phyloP scores from a whole-genome alignment of 345 rosid genomes.

The Excoecaria agallocha region DNA sequence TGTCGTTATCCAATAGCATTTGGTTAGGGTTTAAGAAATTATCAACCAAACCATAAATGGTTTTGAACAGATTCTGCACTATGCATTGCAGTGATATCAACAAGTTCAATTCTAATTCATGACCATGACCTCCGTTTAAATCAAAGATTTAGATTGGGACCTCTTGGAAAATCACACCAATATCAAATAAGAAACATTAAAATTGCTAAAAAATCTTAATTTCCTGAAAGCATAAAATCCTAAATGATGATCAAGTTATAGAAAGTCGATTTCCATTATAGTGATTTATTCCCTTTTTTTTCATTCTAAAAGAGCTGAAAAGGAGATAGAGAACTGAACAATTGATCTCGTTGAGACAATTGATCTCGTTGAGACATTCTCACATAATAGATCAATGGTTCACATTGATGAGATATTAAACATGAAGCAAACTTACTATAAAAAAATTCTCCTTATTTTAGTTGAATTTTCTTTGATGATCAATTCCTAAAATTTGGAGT shows the following conservation, averaged over 20 bases:
- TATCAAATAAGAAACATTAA: too few relatives aligned
- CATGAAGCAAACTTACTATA: not conserved
- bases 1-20: slow-evolving; percentile 30
- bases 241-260: not conserved
- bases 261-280: too few relatives aligned
- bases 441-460: not conserved
- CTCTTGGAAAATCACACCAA: not conserved
- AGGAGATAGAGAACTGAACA: too few relatives aligned
- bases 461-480: not conserved
- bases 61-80: too few relatives aligned
- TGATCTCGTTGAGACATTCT: not conserved
- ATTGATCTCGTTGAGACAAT: too few relatives aligned
- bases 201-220: not conserved
- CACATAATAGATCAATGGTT: not conserved
- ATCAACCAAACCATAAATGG: not conserved
- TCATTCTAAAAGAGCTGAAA: too few relatives aligned
- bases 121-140: not conserved
- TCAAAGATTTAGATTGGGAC: not conserved
- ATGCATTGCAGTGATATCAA: not conserved
- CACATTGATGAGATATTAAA: not conserved
- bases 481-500: not conserved
- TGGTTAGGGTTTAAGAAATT: slow-evolving; percentile 4
- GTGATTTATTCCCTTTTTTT: too few relatives aligned
- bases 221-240: not conserved
- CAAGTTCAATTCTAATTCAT: not conserved